phyloP scores from a whole-genome alignment of 2,329 filamentous ascomycete species.

The Teratosphaeriaceae sp. region DNA sequence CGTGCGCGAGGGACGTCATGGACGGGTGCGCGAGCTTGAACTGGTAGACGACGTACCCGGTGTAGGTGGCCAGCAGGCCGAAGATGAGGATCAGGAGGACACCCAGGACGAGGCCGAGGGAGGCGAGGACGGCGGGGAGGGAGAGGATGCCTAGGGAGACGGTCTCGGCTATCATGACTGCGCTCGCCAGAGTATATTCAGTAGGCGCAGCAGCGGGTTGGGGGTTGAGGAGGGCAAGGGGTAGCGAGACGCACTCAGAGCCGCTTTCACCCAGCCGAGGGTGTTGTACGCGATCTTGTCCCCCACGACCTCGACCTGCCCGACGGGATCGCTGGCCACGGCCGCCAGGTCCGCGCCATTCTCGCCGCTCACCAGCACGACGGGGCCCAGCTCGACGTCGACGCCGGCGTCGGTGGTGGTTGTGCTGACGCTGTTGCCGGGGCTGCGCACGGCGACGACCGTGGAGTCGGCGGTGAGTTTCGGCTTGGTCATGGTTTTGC shows the following conservation, averaged over 20 bases:
- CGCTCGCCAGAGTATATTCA: too few relatives aligned
- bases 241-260: conserved; percentile 5
- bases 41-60: conserved; percentile 53
- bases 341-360: neutral
- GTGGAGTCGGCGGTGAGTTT: neutral
- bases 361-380: neutral
- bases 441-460: neutral
- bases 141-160: conserved; percentile 52
- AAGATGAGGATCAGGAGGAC: conserved; percentile 48
- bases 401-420: too few relatives aligned
- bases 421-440: neutral
- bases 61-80: conserved; percentile 53
- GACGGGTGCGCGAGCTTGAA: conserved; percentile 52
- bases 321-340: neutral
- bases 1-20: conserved; percentile 62
- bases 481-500: neutral
- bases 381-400: conserved; percentile 4
- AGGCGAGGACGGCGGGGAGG: conserved; percentile 47
- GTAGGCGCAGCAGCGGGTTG: too few relatives aligned
- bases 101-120: conserved; percentile 40
- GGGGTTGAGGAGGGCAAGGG: too few relatives aligned
- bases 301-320: neutral
- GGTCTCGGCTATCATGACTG: conserved; percentile 51
- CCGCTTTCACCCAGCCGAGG: conserved; percentile 4
- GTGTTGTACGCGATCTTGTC: conserved; percentile 2